Evolutionary conservation across 495 filamentous ascomycete genomes (phyloP), one percentile per base, ranked within the genome.

Genomic region (Tuber calosporum): DNA sequence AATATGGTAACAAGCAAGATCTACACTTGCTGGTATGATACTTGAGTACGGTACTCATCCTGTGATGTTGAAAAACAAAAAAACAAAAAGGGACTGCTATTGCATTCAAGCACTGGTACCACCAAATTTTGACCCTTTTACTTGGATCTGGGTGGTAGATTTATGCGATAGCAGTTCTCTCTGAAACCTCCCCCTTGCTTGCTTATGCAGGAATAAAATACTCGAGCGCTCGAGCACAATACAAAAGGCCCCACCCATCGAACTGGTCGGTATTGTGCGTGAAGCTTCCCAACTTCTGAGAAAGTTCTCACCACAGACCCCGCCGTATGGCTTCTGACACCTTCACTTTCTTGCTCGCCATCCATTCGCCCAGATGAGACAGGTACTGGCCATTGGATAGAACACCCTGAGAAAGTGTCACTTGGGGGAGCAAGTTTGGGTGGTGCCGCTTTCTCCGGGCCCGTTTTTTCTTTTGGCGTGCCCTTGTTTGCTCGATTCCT

Each of bases 241-340:
- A 62, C 53, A 62, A 62, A 34, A 62, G 17, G 53, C 53, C 26
- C 53, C 53, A 62, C 53, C 53, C 26, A 26, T 62, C 53, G 34
- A 62, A 34, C 34, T 58, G n/a, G n/a, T n/a, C n/a, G n/a, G n/a
- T n/a, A n/a, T 34, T 40, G 39, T 7, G 53, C 19, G 26, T 34
- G 26, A 62, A 62, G 26, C 53, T 62, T 62, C 53, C 53, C 53
- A 17, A 34, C 53, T 62, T 62, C 53, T 34, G 53, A 62, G 26
- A 62, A 62, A 34, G 53, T 34, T 17, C 53, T 62, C 53, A 62
- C 53, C 53, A 62, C 53, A 62, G 53, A 62, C 53, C 53, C 7
- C 53, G 53, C 53, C 26, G 30, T 13, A 34, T 17, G 53, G 7
- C 26, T 62, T 62, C 53, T 34, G 26, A 34, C 53, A 34, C 26